These are phyloP conservation scores for Uncinocarpus reesii DNA, from an alignment of 2,329 filamentous ascomycete genomes.

Conservation along the genomic window DNA sequence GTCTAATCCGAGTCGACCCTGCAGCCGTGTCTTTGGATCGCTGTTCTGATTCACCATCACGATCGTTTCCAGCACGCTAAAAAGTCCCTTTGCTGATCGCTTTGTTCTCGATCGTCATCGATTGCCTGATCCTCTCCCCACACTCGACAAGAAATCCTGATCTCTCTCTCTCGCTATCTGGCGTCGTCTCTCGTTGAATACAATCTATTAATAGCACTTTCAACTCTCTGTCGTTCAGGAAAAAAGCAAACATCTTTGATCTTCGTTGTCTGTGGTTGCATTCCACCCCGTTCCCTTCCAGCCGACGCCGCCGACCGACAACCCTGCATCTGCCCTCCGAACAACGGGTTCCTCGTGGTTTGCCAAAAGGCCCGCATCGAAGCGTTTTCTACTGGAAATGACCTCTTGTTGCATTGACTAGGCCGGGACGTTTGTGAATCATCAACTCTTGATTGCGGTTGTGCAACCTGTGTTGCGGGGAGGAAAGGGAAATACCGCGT, in stretches of 20 bases:
- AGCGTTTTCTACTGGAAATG: neutral
- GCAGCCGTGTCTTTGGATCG: no score
- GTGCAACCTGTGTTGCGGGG: neutral
- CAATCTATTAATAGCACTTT: conserved; percentile 8
- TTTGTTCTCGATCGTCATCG: conserved; percentile 4
- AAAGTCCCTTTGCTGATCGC: neutral
- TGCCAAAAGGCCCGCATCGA: no score
- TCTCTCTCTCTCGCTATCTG: no score
- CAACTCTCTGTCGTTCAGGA: neutral
- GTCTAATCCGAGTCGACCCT: neutral
- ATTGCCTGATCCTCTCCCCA: neutral
- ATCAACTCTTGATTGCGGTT: neutral
- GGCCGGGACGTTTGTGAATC: neutral
- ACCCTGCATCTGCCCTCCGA: no score
- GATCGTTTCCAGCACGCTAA: neutral
- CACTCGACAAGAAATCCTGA: neutral
- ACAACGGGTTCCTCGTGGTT: no score
- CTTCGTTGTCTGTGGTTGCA: no score
- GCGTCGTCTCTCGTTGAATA: conserved; percentile 4
- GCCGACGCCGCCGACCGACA: no score
- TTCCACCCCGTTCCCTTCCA: neutral
- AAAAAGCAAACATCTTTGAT: neutral
- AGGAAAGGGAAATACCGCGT: neutral
- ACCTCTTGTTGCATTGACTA: neutral
- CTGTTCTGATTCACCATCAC: neutral